phyloP scores from a whole-genome alignment of 73 alveolate genomes.

The Blepharisma stoltei region DNA sequence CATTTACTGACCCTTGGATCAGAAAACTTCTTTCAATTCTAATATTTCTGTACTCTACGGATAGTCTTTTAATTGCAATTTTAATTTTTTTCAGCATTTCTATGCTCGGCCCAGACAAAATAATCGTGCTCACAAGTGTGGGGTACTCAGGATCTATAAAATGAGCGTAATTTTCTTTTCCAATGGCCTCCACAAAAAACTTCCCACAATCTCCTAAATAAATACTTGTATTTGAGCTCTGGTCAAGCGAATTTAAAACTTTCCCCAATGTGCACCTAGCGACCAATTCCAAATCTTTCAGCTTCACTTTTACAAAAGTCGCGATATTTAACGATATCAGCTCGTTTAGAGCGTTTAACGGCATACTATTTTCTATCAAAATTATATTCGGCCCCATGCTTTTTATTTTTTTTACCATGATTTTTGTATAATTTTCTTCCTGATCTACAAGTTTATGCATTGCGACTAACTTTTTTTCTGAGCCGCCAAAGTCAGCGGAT shows the following conservation, averaged over 20 bases:
- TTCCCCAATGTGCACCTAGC: constrained; percentile 11
- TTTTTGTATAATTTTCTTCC: not conserved
- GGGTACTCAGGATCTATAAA: not conserved
- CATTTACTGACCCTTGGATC: not conserved
- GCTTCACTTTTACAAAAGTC: not conserved
- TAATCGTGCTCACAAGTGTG: not conserved
- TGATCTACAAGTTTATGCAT: constrained; percentile 11
- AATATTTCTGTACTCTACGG: not conserved
- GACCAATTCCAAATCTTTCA: not conserved
- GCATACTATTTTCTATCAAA: not conserved
- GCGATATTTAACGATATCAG: not conserved
- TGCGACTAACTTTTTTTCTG: not conserved
- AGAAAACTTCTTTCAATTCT: constrained; percentile 3
- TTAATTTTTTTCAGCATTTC: not conserved
- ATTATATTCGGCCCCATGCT: constrained; percentile 18
- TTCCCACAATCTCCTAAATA: not conserved
- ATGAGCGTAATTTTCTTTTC: not conserved
- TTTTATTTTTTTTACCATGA: constrained; percentile 8
- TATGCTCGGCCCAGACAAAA: not conserved
- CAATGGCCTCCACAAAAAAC: not conserved
- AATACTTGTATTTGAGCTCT: not conserved
- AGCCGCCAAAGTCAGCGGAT: not conserved
- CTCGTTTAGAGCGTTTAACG: not conserved
- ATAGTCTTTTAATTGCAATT: not conserved
- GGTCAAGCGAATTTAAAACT: not conserved